phyloP scores from a whole-genome alignment of 768 basidiomycete species.

The Naganishia kalamii region DNA sequence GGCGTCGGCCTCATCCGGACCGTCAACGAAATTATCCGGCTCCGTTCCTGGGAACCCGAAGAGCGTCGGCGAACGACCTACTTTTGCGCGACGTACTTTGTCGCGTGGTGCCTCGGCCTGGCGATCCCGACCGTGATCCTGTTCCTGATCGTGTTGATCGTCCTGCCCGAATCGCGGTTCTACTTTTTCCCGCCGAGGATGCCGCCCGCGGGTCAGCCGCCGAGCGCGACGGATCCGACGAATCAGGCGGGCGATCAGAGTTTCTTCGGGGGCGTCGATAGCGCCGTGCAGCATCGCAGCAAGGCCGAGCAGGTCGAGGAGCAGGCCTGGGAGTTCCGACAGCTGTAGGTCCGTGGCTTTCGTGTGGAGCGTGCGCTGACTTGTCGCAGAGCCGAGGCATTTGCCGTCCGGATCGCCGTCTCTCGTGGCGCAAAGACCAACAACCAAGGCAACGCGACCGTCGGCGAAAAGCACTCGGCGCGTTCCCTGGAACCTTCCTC shows the following conservation, averaged over 20 bases:
- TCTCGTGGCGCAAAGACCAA: conserved; percentile 36
- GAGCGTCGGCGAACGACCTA: conserved; percentile 40
- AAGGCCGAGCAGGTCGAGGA: conserved; percentile 49
- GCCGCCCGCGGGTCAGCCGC: conserved; percentile 44
- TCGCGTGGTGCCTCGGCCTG: conserved; percentile 45
- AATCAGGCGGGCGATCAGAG: conserved; percentile 48
- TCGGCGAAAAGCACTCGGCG: conserved; percentile 37
- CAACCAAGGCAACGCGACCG: conserved; percentile 42
- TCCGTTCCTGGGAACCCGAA: conserved; percentile 46
- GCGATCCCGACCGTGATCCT: conserved; percentile 41
- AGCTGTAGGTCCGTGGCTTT: conserved; percentile 28
- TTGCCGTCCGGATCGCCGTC: conserved; percentile 35
- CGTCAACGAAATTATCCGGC: conserved; percentile 39
- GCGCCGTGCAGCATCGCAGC: conserved; percentile 43
- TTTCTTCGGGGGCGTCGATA: conserved; percentile 42
- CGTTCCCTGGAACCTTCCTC: conserved; percentile 8
- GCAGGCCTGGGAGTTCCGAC: conserved; percentile 48
- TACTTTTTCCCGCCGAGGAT: conserved; percentile 46
- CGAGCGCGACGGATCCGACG: conserved; percentile 48
- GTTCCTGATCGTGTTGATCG: conserved; percentile 43
- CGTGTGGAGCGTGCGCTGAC: neutral
- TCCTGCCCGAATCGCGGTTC: conserved; percentile 42
- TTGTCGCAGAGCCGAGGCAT: conserved; percentile 26
- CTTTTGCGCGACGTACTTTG: conserved; percentile 46
- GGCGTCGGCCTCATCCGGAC: conserved; percentile 44